phyloP scores from a whole-genome alignment of 306 rosid species.

The Acacia confusa region DNA sequence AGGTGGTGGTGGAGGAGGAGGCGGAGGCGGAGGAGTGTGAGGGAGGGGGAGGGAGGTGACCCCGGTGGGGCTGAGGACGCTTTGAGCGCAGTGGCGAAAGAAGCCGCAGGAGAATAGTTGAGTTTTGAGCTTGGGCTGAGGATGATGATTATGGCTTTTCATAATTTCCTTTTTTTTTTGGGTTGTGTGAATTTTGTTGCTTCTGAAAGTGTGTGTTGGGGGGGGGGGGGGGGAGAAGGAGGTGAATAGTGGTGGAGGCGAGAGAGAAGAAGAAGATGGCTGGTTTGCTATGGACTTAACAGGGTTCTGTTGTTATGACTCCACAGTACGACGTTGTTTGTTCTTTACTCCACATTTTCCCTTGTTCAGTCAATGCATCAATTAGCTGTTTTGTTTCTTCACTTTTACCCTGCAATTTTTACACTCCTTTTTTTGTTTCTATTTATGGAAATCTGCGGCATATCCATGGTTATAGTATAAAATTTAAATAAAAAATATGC shows the following conservation, averaged over 20 bases:
- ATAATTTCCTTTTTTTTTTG: conserved; percentile 30
- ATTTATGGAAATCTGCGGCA: neutral
- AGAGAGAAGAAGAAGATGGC: neutral
- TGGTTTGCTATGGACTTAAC: neutral
- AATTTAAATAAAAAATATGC: neutral
- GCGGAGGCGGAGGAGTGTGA: neutral
- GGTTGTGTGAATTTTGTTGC: too few relatives aligned
- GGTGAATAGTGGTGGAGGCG: neutral
- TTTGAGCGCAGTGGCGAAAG: conserved; percentile 89
- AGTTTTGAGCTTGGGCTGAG: conserved; percentile 88
- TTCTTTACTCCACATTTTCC: neutral
- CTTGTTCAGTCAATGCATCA: neutral
- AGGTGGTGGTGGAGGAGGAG: conserved; percentile 1
- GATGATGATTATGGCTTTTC: conserved; percentile 53
- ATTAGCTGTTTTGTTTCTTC: neutral
- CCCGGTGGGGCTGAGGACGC: conserved; percentile 76
- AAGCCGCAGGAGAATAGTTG: conserved; percentile 89
- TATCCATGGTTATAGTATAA: too few relatives aligned
- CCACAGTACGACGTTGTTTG: neutral
- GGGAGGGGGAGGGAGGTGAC: conserved; percentile 45
- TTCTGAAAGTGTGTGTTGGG: neutral
- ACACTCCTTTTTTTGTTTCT: neutral
- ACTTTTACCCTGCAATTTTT: neutral
- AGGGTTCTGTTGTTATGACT: neutral
- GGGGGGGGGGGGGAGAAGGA: neutral